Evolutionary conservation across 352 stramenopile genomes (phyloP).

Genomic region (Phytopythium chamaehyphon): DNA sequence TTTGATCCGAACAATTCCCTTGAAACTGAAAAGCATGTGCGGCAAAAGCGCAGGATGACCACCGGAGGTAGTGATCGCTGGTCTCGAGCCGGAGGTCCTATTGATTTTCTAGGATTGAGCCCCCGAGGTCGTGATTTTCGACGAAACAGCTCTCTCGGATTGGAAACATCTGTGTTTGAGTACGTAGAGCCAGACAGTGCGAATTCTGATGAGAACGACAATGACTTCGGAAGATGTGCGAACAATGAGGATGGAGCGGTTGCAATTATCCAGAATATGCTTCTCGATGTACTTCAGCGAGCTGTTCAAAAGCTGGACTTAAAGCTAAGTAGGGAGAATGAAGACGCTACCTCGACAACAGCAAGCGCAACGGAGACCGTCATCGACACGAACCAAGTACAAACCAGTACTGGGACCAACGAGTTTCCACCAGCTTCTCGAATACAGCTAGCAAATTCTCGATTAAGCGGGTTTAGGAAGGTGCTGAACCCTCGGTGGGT

Average conservation of each 20-base stretch:
- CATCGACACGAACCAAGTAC: not conserved
- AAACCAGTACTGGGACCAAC: not conserved
- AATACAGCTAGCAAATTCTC: constrained; percentile 43
- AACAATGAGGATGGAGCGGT: constrained; percentile 16
- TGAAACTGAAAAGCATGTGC: not conserved
- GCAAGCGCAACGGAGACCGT: not conserved
- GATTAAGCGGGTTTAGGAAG: constrained; percentile 57
- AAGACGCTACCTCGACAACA: constrained; percentile 15
- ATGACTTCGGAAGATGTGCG: not conserved
- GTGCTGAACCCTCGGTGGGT: constrained; percentile 60
- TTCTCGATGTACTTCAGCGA: constrained; percentile 61
- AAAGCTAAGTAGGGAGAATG: constrained; percentile 55
- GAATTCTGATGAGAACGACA: not conserved
- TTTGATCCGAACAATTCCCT: not conserved
- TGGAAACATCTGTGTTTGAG: constrained; percentile 1
- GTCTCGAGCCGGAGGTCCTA: not conserved
- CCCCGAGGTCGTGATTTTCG: constrained; percentile 23
- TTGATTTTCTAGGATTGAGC: constrained; percentile 34
- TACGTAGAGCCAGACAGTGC: not conserved
- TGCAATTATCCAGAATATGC: constrained; percentile 47
- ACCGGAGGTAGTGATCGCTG: not conserved
- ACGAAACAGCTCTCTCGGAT: constrained; percentile 3
- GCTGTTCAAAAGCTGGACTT: constrained; percentile 70
- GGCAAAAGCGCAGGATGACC: not conserved
- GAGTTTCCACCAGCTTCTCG: constrained; percentile 12